Base-by-base conservation (phyloP, 257 asterid genomes). In the Capsicum chinense region DNA sequence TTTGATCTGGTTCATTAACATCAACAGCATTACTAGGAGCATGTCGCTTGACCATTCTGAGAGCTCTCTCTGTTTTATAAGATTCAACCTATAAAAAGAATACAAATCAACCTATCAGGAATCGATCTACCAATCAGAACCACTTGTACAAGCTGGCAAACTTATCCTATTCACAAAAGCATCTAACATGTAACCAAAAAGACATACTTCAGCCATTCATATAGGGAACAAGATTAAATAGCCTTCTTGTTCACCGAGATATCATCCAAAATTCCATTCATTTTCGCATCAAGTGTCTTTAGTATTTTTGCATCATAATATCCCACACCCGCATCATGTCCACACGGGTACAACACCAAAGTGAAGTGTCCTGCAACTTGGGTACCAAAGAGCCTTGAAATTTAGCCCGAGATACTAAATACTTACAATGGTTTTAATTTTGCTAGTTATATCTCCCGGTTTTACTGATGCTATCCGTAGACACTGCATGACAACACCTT, bases 401-500 rank as follows among this genome's bases (percentile, higher is more conserved):
- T 15, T 78, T 78, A 78, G 26, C 33, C 82, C 15, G 26, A 35
- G 21, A 15, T 78, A 78, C 50, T 15, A 56, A 52, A 78, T 78
- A 87, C 99, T 90, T 47, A 95, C 99, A 88, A 94, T 93, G 66
- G 88, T 91, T 86, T 90, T 93, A 79, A 97, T 93, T 91, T 97
- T 95, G 88, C 79, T 89, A 37, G 99, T 97, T 84, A 97, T 92
- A 89, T 95, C 97, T 17, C 90, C 97, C 48, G 97, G 97, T 86
- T 95, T 97, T 83, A 91, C 90, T 78, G 97, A 91, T 85, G 98
- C 99, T 89, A 97, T 93, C 54, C 98, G 94, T 88, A 97, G 86
- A 87, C 99, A 97, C 90, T 93, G 98, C 97, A 97, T 93, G 62
- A 97, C 87, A 81, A 92, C 98, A 88, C 95, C 95, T 90, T 92